A percentile compares a stretch with the other conserved stretches of the same genome.
Conservation (phyloP, 2,329 filamentous ascomycete genomes). For the Dendryphion nanum region DNA sequence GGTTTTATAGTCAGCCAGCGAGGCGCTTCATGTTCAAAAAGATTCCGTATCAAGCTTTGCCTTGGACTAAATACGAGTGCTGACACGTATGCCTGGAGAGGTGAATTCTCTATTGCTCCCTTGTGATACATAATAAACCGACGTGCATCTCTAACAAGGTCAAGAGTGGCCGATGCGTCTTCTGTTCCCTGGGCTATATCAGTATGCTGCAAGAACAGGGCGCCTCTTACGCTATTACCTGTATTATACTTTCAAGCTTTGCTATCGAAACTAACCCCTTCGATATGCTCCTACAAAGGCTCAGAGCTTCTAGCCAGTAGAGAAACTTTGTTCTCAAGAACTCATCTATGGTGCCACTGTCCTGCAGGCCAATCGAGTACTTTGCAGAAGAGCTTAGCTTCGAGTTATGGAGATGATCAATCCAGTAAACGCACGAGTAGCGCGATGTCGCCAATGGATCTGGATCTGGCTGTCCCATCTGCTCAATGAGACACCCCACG, state of each 20-base stretch:
- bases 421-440: constrained; percentile 36
- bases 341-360: constrained; percentile 6
- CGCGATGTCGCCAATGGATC: constrained; percentile 1
- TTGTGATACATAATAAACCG: constrained; percentile 16
- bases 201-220: constrained; percentile 10
- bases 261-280: constrained; percentile 2
- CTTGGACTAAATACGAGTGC: constrained; percentile 14
- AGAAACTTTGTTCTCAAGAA: constrained; percentile 5
- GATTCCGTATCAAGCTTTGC: constrained; percentile 7
- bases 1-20: constrained; percentile 8
- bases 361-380: constrained; percentile 2
- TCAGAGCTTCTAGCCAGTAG: constrained; percentile 1
- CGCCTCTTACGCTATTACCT: not conserved
- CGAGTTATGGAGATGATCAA: constrained; percentile 25
- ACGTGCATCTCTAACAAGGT: constrained; percentile 9
- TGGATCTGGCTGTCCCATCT: constrained; percentile 13
- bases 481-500: constrained; percentile 11
- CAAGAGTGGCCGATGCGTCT: not conserved
- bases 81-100: constrained; percentile 17
- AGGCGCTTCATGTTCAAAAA: constrained; percentile 4
- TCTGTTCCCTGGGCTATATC: constrained; percentile 6
- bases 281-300: not conserved
- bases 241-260: not conserved
- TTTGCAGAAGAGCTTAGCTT: constrained; percentile 5
- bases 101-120: constrained; percentile 11